Percentiles rank a stretch among this genome's conserved stretches.
Evolutionary conservation across 2,329 filamentous ascomycete genomes (phyloP).

Genomic region (Arthroderma sp.): DNA sequence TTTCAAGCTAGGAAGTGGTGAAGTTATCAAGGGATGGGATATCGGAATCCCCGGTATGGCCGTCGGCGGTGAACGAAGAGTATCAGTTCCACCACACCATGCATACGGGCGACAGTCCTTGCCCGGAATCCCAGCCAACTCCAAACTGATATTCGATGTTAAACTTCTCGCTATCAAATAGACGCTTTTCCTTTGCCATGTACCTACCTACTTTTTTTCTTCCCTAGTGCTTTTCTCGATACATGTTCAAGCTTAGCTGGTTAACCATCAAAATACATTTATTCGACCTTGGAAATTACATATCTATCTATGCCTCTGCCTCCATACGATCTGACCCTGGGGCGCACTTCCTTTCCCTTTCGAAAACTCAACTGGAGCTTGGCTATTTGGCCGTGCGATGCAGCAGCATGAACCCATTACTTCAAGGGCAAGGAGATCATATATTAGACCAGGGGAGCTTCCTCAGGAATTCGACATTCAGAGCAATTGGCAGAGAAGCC

Average conservation of each 20-base stretch:
- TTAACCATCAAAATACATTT: too few relatives aligned
- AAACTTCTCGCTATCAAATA: conserved; percentile 77
- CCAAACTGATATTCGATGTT: conserved; percentile 81
- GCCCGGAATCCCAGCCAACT: conserved; percentile 82
- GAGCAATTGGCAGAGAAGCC: too few relatives aligned
- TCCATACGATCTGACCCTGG: too few relatives aligned
- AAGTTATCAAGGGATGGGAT: conserved; percentile 99
- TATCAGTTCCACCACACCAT: conserved; percentile 74
- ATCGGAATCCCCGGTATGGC: conserved; percentile 86
- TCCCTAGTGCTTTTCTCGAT: neutral
- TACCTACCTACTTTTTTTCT: conserved; percentile 1
- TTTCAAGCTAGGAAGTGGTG: conserved; percentile 86
- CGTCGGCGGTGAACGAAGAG: conserved; percentile 81
- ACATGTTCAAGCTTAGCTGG: neutral
- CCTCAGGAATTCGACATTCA: too few relatives aligned
- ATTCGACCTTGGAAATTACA: too few relatives aligned
- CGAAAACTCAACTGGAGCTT: too few relatives aligned
- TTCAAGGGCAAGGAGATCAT: too few relatives aligned
- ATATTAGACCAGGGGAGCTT: too few relatives aligned
- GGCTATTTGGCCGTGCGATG: too few relatives aligned
- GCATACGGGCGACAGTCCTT: conserved; percentile 78
- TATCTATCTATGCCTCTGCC: too few relatives aligned
- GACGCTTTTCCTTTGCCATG: conserved; percentile 14
- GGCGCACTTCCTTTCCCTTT: too few relatives aligned
- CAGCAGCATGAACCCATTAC: too few relatives aligned